Conservation (phyloP, 2,329 filamentous ascomycete genomes). For the Cercospora brassicicola region DNA sequence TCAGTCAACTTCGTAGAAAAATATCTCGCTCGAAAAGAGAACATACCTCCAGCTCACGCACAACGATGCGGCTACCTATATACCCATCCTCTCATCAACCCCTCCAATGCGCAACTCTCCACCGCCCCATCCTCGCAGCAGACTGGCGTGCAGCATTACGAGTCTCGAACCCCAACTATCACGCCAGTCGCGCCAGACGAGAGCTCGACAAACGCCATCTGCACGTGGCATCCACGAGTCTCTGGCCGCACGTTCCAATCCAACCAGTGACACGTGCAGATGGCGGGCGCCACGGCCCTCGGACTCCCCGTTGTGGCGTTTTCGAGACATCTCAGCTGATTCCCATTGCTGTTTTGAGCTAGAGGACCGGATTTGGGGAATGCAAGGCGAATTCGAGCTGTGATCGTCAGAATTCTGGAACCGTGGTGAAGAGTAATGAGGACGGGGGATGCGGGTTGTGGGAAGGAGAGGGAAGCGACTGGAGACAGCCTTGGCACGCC, state of each 20-base stretch:
- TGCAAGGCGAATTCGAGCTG: neutral
- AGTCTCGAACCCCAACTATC: neutral
- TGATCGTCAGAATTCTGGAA: neutral
- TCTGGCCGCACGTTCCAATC: neutral
- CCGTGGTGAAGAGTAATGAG: neutral
- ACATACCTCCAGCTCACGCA: neutral
- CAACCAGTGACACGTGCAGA: conserved; percentile 8
- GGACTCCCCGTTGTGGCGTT: conserved; percentile 12
- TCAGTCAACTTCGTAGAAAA: neutral
- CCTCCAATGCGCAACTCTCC: neutral
- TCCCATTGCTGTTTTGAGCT: neutral
- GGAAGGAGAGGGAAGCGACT: neutral
- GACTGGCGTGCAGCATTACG: neutral
- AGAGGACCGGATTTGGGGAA: neutral
- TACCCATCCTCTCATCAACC: neutral
- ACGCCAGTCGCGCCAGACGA: neutral
- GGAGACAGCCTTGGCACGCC: neutral
- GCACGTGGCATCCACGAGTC: conserved; percentile 3
- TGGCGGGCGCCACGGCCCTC: conserved; percentile 1
- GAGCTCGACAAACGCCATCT: conserved; percentile 2
- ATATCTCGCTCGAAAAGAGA: neutral
- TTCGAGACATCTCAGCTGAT: conserved; percentile 4
- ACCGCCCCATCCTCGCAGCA: neutral
- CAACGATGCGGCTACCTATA: neutral
- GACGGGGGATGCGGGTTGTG: neutral